These are phyloP conservation scores for Cercophora newfieldiana DNA, from an alignment of 495 filamentous ascomycete genomes.

Conservation along the genomic window DNA sequence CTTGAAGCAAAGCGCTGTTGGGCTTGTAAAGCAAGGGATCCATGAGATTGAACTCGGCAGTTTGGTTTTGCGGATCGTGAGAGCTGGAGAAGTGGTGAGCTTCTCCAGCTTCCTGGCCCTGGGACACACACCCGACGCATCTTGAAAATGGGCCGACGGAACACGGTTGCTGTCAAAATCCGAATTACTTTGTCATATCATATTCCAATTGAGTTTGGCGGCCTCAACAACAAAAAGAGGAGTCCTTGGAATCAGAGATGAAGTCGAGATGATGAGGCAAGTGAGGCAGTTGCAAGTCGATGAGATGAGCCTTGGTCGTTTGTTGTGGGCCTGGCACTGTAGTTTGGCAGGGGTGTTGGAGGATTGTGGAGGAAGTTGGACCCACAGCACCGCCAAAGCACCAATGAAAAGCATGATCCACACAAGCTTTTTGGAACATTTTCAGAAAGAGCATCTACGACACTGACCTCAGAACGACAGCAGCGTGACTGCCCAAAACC, in stretches of 20 bases:
- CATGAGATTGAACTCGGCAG: not conserved
- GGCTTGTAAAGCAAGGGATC: not conserved
- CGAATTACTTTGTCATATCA: not conserved
- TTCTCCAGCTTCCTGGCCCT: not conserved
- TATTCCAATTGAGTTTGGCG: not conserved
- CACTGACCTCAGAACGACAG: not conserved
- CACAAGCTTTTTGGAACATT: constrained; percentile 10
- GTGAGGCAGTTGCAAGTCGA: not conserved
- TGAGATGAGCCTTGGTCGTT: not conserved
- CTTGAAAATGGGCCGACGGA: not conserved
- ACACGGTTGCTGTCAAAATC: not conserved
- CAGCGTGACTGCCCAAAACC: not conserved
- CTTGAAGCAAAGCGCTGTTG: not conserved
- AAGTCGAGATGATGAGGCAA: not conserved
- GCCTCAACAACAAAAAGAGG: not conserved
- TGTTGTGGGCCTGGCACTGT: not conserved
- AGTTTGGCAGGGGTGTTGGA: not conserved
- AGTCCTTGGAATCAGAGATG: not conserved
- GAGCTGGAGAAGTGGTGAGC: not conserved
- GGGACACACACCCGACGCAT: not conserved
- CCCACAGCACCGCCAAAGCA: not conserved
- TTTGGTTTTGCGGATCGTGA: not conserved
- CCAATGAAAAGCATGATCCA: constrained; percentile 11
- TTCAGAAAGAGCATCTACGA: not conserved
- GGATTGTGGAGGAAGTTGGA: not conserved